A percentile compares a stretch with the other conserved stretches of the same genome.
Evolutionary conservation across 1,284 basidiomycete species (phyloP).

Genomic region (Amylostereum chailletii): DNA sequence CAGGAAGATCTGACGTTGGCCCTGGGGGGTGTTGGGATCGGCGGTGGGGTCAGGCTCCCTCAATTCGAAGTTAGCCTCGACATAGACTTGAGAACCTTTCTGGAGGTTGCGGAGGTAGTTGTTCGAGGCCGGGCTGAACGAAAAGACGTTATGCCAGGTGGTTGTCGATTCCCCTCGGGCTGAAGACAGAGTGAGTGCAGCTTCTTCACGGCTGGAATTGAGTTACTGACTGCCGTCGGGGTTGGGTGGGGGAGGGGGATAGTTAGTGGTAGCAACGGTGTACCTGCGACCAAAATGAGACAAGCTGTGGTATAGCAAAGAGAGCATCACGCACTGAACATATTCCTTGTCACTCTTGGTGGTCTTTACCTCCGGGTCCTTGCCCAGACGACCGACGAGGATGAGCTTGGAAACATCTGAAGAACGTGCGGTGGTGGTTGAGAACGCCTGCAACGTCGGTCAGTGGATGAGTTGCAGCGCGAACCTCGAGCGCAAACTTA

Average conservation of each 20-base stretch:
- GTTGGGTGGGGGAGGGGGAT: conserved; percentile 45
- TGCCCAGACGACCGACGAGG: conserved; percentile 66
- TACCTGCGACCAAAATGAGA: conserved; percentile 35
- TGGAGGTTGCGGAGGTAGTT: conserved; percentile 53
- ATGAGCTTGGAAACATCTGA: conserved; percentile 65
- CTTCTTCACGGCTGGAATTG: neutral
- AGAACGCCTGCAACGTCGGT: conserved; percentile 49
- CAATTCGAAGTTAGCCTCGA: conserved; percentile 67
- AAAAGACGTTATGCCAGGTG: conserved; percentile 70
- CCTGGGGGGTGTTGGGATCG: conserved; percentile 53
- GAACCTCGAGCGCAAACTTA: conserved; percentile 24
- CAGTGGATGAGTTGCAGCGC: neutral
- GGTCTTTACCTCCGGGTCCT: conserved; percentile 57
- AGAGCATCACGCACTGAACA: conserved; percentile 41
- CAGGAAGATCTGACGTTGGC: conserved; percentile 73
- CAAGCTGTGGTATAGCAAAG: neutral
- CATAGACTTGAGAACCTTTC: conserved; percentile 68
- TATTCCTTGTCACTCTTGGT: conserved; percentile 74
- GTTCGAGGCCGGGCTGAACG: conserved; percentile 50
- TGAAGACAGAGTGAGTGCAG: conserved; percentile 18
- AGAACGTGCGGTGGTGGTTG: conserved; percentile 44
- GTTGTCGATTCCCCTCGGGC: conserved; percentile 45
- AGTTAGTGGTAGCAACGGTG: conserved; percentile 58
- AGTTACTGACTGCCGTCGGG: conserved; percentile 49
- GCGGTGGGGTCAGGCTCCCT: conserved; percentile 57